These are phyloP conservation scores for Geranium brycei DNA, from an alignment of 345 rosid species.

Conservation along the genomic window DNA sequence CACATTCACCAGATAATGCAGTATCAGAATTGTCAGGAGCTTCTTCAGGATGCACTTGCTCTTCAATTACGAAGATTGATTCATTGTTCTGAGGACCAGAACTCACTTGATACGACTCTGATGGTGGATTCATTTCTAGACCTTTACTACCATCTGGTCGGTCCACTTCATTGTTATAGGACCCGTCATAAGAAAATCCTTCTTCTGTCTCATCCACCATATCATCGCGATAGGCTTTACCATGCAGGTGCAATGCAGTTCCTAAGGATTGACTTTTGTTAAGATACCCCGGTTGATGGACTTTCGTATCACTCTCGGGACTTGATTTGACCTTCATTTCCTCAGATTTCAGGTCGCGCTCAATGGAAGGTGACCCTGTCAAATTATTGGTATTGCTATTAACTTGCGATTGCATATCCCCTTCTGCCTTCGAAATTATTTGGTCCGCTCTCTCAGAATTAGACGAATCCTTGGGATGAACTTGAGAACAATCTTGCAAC, in stretches of 20 bases:
- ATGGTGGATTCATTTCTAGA: slow-evolving; percentile 16
- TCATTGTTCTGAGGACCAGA: slow-evolving; percentile 30
- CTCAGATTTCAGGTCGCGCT: slow-evolving; percentile 41
- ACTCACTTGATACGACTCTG: slow-evolving; percentile 32
- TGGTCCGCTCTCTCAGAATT: slow-evolving; percentile 14
- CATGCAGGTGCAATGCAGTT: slow-evolving; percentile 36
- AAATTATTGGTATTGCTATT: slow-evolving; percentile 14
- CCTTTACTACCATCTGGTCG: slow-evolving; percentile 21
- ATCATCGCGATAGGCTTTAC: slow-evolving; percentile 18
- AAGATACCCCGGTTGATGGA: slow-evolving; percentile 18
- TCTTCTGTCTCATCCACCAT: slow-evolving; percentile 36
- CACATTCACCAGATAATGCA: slow-evolving; percentile 27
- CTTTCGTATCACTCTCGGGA: slow-evolving; percentile 13
- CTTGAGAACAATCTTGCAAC: slow-evolving; percentile 27
- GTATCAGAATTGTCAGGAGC: slow-evolving; percentile 31
- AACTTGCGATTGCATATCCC: slow-evolving; percentile 14
- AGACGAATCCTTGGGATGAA: slow-evolving; percentile 18
- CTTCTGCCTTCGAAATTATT: slow-evolving; percentile 2
- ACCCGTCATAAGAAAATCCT: slow-evolving; percentile 33
- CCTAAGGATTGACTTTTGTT: slow-evolving; percentile 73
- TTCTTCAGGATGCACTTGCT: slow-evolving; percentile 33
- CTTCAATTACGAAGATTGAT: slow-evolving; percentile 54
- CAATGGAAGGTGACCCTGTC: slow-evolving; percentile 2
- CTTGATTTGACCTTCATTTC: slow-evolving; percentile 25
- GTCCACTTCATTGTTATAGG: slow-evolving; percentile 25